Evolutionary conservation across 768 basidiomycete species (phyloP).

Genomic region (Suillus occidentalis): DNA sequence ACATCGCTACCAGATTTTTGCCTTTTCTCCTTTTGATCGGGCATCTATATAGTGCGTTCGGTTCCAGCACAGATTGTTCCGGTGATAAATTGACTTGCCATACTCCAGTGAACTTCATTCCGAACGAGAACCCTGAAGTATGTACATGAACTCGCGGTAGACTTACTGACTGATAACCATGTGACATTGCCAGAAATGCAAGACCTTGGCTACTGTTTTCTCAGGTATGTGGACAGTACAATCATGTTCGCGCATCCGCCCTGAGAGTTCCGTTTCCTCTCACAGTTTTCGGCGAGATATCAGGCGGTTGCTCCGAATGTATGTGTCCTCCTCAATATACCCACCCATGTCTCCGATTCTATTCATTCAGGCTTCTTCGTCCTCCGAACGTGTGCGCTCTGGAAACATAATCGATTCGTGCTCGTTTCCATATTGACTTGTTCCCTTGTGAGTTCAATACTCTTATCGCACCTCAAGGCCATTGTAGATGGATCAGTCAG

Average conservation of each 20-base stretch:
- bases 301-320: not conserved
- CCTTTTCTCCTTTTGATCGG: not conserved
- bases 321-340: no score
- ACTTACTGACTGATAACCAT: no score
- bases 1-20: not conserved
- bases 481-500: not conserved
- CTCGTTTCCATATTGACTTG: no score
- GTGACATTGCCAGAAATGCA: not conserved
- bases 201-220: not conserved
- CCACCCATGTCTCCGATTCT: not conserved
- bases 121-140: not conserved
- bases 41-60: not conserved
- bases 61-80: not conserved
- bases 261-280: not conserved
- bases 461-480: not conserved
- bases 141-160: not conserved
- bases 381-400: slow-evolving; percentile 1
- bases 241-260: no score
- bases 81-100: not conserved
- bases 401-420: not conserved
- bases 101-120: not conserved
- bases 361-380: not conserved
- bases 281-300: not conserved
- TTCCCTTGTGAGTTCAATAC: not conserved
- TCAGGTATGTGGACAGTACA: not conserved